These are phyloP conservation scores for Ceratocystis ficicola DNA, from an alignment of 2,329 filamentous ascomycete species.

Conservation along the genomic window DNA sequence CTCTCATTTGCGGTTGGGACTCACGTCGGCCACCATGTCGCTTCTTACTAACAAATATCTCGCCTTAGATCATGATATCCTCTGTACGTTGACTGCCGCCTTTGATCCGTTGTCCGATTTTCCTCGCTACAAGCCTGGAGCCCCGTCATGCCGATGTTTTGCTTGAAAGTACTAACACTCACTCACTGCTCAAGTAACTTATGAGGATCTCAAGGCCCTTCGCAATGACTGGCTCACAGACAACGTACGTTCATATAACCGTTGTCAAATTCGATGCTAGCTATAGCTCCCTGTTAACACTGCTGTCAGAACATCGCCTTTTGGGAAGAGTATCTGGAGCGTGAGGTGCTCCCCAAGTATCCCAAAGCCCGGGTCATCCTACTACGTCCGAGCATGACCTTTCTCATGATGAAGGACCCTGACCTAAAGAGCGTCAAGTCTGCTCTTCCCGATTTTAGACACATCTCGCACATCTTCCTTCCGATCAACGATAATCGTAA, in stretches of 20 bases:
- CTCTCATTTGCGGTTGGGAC: no score
- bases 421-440: constrained; percentile 45
- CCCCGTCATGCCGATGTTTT: neutral
- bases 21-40: neutral
- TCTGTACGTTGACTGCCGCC: constrained; percentile 26
- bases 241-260: constrained; percentile 50
- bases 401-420: constrained; percentile 69
- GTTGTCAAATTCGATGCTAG: neutral
- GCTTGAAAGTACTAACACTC: constrained; percentile 3
- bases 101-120: neutral
- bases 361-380: constrained; percentile 79
- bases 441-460: constrained; percentile 67
- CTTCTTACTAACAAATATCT: neutral
- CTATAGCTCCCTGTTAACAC: neutral
- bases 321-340: constrained; percentile 96
- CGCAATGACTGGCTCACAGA: constrained; percentile 94
- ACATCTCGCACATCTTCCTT: constrained; percentile 84
- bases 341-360: constrained; percentile 68
- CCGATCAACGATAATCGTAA: constrained; percentile 84
- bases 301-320: constrained; percentile 76
- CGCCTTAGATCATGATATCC: constrained; percentile 30
- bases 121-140: neutral
- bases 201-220: constrained; percentile 74
- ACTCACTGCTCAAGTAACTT: constrained; percentile 21
- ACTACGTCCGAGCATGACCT: constrained; percentile 83